Conservation (phyloP, 768 basidiomycete species). For the Pleurotus ostreatus region DNA sequence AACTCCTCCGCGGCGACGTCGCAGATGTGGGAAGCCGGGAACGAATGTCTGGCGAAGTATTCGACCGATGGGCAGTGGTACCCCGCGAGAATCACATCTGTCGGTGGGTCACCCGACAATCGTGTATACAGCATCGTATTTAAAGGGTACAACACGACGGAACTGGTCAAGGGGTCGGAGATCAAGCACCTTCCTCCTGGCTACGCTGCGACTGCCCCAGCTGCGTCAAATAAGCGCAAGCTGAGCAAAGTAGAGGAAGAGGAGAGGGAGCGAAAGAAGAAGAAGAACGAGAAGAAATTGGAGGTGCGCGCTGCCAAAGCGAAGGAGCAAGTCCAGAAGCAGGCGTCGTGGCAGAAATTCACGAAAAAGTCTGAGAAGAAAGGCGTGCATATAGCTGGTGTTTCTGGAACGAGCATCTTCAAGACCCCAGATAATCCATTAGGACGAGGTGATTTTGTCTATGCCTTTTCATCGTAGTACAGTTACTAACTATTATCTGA, state of each 20-base stretch:
- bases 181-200: slow-evolving; percentile 67
- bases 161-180: slow-evolving; percentile 70
- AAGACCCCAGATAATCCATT: slow-evolving; percentile 91
- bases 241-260: slow-evolving; percentile 78
- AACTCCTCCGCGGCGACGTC: slow-evolving; percentile 40
- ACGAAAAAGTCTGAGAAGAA: slow-evolving; percentile 94
- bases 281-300: slow-evolving; percentile 92
- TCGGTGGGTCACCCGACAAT: slow-evolving; percentile 79
- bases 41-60: slow-evolving; percentile 84
- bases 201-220: slow-evolving; percentile 36
- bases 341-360: slow-evolving; percentile 91
- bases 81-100: slow-evolving; percentile 81
- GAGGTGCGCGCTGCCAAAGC: slow-evolving; percentile 82
- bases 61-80: slow-evolving; percentile 84
- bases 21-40: slow-evolving; percentile 72
- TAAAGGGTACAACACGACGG: slow-evolving; percentile 89
- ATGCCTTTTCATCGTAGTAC: slow-evolving; percentile 8
- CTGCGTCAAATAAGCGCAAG: slow-evolving; percentile 69
- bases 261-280: slow-evolving; percentile 85
- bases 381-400: slow-evolving; percentile 85
- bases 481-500: slow-evolving; percentile 17
- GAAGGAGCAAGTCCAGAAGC: slow-evolving; percentile 81
- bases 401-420: slow-evolving; percentile 88
- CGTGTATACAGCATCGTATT: slow-evolving; percentile 87
- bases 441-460: slow-evolving; percentile 63